Evolutionary conservation across 1,284 basidiomycete genomes (phyloP).

Genomic region (Amylostereum chailletii): DNA sequence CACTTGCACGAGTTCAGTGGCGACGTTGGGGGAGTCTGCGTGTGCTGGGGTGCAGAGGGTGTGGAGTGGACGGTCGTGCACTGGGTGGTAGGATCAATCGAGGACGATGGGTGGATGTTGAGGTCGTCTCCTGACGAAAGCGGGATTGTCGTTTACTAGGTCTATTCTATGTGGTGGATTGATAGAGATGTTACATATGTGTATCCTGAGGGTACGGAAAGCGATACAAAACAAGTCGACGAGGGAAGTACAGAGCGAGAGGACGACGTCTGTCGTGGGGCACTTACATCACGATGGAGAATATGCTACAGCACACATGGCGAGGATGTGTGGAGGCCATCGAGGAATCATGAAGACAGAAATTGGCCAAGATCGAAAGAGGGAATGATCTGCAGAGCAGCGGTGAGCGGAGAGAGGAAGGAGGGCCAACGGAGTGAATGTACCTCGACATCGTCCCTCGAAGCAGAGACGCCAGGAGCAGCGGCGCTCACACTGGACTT

Average conservation of each 20-base stretch:
- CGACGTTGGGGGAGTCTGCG: constrained; percentile 38
- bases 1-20: constrained; percentile 49
- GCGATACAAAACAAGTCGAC: constrained; percentile 4
- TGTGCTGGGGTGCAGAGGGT: constrained; percentile 46
- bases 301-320: constrained; percentile 8
- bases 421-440: neutral
- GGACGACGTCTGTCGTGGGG: neutral
- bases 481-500: neutral
- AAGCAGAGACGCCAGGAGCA: neutral
- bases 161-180: constrained; percentile 9
- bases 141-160: constrained; percentile 3
- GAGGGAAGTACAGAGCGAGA: neutral
- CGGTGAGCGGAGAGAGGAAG: neutral
- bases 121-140: constrained; percentile 36
- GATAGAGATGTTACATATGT: constrained; percentile 2
- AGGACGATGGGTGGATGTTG: constrained; percentile 55
- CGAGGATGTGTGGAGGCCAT: neutral
- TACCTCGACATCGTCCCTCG: neutral
- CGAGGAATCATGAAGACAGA: constrained; percentile 21
- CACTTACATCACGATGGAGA: neutral
- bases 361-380: constrained; percentile 43
- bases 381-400: constrained; percentile 23
- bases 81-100: constrained; percentile 40
- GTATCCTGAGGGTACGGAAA: constrained; percentile 8
- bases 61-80: constrained; percentile 27